Base-by-base conservation (phyloP, 495 filamentous ascomycete genomes). In the Aspergillus carlsbadensis region DNA sequence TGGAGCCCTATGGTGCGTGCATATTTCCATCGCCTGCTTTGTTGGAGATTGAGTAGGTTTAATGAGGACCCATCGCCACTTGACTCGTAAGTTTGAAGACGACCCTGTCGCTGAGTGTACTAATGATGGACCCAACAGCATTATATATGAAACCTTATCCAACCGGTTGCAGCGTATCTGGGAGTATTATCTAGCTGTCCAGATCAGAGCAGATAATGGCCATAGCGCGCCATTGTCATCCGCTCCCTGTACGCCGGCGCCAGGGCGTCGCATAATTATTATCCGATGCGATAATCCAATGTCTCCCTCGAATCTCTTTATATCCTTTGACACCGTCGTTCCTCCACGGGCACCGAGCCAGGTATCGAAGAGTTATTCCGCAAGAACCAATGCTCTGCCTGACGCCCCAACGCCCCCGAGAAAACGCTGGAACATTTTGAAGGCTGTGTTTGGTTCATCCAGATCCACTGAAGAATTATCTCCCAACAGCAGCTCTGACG, bases 1-100 rank as follows among this genome's bases (percentile, higher is more conserved):
- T 98, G 94, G 94, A 97, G 93, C 71, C 94, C 94, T 1, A 97
- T 98, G 94, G 92, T 96, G 24, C 83, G 94, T 57, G 89, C 92
- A 15, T 98, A 98, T 70, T 98, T 86, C 65, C 94, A 96, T 84
- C 90, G 94, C 35, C 69, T 98, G 34, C 69, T 96, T 14, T 96
- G 92, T 72, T 98, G 94, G 94, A 85, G 95, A 36, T 65, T 98
- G 11, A 94, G 86, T 54, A 79, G 94, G 54, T 90, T 88, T 65
- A 84, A 86, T 57, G 89, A 85, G 5, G 83, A 82, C 44, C 78
- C 82, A 7, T 83, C 84, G 34, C 77, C 82, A 31, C 65, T 87
- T 40, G 90, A 97, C 62, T 74, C 77, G 88, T 92, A 78, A 80
- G 88, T 77, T 20, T 6, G 39, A 29, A 33, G 2, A 22, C 15